A percentile compares a stretch with the other conserved stretches of the same genome.
phyloP scores from a whole-genome alignment of 1,284 basidiomycete genomes.

The Marasmius tenuissimus region DNA sequence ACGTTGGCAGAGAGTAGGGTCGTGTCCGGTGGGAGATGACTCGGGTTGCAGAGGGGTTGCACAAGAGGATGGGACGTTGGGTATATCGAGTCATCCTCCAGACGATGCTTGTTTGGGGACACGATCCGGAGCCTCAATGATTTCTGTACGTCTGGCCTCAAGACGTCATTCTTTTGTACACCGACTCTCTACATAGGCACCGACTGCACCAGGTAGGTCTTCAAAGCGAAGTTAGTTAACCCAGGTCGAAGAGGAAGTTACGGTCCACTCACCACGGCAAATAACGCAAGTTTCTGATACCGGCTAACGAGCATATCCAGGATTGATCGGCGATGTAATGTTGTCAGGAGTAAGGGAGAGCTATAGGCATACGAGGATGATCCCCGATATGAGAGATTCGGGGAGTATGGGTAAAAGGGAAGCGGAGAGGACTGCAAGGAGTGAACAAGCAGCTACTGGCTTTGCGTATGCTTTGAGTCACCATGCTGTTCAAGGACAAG shows the following conservation, averaged over 20 bases:
- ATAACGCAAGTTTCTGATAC: conserved; percentile 86
- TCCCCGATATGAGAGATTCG: conserved; percentile 90
- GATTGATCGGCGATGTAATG: conserved; percentile 92
- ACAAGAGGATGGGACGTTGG: neutral
- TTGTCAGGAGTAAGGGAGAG: conserved; percentile 89
- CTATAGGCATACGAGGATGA: conserved; percentile 80
- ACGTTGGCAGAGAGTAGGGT: conserved; percentile 44
- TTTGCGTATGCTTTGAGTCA: no score
- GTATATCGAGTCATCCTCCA: neutral
- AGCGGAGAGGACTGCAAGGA: neutral
- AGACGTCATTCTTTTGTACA: conserved; percentile 84
- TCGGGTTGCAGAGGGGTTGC: neutral
- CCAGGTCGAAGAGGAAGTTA: neutral
- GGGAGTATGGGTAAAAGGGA: conserved; percentile 72
- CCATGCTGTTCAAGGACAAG: no score
- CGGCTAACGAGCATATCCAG: conserved; percentile 86
- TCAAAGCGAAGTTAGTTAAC: no score
- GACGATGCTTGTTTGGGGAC: neutral
- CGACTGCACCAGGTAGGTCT: conserved; percentile 80
- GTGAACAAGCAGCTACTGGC: no score
- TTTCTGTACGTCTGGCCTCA: conserved; percentile 2
- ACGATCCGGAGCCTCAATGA: no score
- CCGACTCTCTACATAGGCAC: conserved; percentile 89
- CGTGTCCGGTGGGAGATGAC: neutral
- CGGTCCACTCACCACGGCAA: conserved; percentile 85